phyloP scores from a whole-genome alignment of 2,329 filamentous ascomycete species.

The Calonectria crousiana region DNA sequence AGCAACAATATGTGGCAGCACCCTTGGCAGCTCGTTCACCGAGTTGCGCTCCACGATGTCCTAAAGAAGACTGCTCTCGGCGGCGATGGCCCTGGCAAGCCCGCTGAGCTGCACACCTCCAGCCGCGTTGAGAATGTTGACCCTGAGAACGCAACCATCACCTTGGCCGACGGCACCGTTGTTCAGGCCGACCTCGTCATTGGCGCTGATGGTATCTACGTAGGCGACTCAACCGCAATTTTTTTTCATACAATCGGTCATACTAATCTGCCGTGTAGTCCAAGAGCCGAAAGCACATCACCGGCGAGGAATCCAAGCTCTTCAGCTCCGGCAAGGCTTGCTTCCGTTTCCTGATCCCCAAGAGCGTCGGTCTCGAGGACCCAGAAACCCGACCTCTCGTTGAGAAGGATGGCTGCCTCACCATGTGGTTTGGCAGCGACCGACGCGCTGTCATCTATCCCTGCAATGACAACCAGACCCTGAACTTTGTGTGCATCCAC shows the following conservation, averaged over 20 bases:
- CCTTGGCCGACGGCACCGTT: constrained; percentile 57
- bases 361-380: constrained; percentile 49
- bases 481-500: constrained; percentile 67
- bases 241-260: background rate
- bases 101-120: constrained; percentile 53
- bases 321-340: constrained; percentile 65
- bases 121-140: constrained; percentile 59
- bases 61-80: constrained; percentile 59
- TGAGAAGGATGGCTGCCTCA: constrained; percentile 29
- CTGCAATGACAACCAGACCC: constrained; percentile 55
- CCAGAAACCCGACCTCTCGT: constrained; percentile 34
- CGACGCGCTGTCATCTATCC: constrained; percentile 62
- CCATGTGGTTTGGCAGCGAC: constrained; percentile 57
- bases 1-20: constrained; percentile 59
- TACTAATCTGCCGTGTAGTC: constrained; percentile 22
- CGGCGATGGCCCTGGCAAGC: constrained; percentile 50
- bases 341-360: constrained; percentile 65
- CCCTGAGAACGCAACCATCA: constrained; percentile 53
- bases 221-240: constrained; percentile 31
- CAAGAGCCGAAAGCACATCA: constrained; percentile 42
- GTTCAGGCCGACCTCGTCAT: constrained; percentile 63
- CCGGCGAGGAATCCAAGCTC: constrained; percentile 39
- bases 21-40: constrained; percentile 63
- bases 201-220: constrained; percentile 67
- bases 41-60: constrained; percentile 62